phyloP scores from a whole-genome alignment of 2,329 filamentous ascomycete species.

The Coniochaeta hoffmannii region DNA sequence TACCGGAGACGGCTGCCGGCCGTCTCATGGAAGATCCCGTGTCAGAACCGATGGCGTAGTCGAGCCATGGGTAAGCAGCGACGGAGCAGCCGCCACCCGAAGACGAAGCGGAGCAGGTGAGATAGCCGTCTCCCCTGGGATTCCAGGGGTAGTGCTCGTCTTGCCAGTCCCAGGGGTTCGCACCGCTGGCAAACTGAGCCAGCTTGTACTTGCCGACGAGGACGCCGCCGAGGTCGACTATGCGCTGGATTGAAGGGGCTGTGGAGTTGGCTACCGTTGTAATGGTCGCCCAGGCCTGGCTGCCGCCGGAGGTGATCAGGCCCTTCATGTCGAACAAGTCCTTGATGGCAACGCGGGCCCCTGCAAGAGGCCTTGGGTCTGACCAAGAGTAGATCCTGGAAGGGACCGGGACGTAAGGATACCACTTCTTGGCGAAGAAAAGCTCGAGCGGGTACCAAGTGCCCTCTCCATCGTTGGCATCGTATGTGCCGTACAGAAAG shows the following conservation, averaged over 20 bases:
- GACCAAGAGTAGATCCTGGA: conserved; percentile 28
- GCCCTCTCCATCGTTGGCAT: conserved; percentile 12
- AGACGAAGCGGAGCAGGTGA: conserved; percentile 22
- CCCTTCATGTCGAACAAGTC: conserved; percentile 27
- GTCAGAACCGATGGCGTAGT: conserved; percentile 28
- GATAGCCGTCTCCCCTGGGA: conserved; percentile 26
- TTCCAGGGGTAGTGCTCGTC: conserved; percentile 24
- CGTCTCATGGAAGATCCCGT: conserved; percentile 18
- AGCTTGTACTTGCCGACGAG: conserved; percentile 27
- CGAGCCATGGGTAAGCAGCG: conserved; percentile 31
- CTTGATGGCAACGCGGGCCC: conserved; percentile 25
- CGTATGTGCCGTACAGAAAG: conserved; percentile 17
- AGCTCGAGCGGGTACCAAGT: conserved; percentile 12
- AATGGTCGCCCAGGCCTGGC: conserved; percentile 20
- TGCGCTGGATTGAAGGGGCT: conserved; percentile 22
- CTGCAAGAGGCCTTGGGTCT: conserved; percentile 24
- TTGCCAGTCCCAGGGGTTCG: conserved; percentile 14
- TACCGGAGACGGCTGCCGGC: conserved; percentile 19
- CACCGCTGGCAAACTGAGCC: conserved; percentile 24
- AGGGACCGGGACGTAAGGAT: conserved; percentile 24
- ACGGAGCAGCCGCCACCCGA: conserved; percentile 23
- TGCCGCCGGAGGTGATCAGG: conserved; percentile 23
- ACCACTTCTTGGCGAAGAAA: conserved; percentile 12
- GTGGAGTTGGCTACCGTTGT: conserved; percentile 16
- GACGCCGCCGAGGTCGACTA: conserved; percentile 24